Base-by-base conservation (phyloP, 164 flowering plant genomes). In the Paratinospora sagittata region DNA sequence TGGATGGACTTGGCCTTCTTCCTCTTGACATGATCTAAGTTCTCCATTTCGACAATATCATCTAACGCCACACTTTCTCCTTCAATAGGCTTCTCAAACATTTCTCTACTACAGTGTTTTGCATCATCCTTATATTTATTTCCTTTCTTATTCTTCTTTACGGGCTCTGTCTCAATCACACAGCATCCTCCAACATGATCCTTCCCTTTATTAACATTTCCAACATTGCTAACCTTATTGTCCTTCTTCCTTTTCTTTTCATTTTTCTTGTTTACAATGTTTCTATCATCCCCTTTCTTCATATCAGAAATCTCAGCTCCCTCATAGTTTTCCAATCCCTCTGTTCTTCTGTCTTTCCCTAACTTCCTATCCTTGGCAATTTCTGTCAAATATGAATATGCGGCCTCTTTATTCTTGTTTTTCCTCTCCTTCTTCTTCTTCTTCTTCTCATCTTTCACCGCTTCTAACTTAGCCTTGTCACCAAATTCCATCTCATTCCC, bases 1-100 rank as follows among this genome's bases (percentile, higher is more conserved):
- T 63, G 43, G 1, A n/a, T 68, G 16, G 27, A 27, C 62, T 36
- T 43, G 23, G n/a, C 9, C 67, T 57, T 78, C 71, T 69, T 70
- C 68, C 62, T 49, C 73, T 67, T 70, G 39, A 57, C 27, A 19
- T 66, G 37, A 16, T 41, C n/a, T 6, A n/a, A 36, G 0, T 75
- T 61, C 36, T 73, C 63, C 60, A 12, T 33, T 43, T 61, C 68
- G 30, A 11, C 45, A 45, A 16, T 36, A 16, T 52, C 60, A 17
- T 17, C 23, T 52, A 52, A 16, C 2, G 24, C 21, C 21, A n/a
- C n/a, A 52, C 60, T 19, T 52, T n/a, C 19, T 52, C 3, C 60
- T 14, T 52, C 21, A 52, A 19, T n/a, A 52, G 60, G 60, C 60
- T 52, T 52, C 60, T 52, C 24, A 17, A 6, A 19, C 60, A 16